These are phyloP conservation scores for Hibiscus mutabilis DNA, from an alignment of 345 rosid species.

Conservation along the genomic window DNA sequence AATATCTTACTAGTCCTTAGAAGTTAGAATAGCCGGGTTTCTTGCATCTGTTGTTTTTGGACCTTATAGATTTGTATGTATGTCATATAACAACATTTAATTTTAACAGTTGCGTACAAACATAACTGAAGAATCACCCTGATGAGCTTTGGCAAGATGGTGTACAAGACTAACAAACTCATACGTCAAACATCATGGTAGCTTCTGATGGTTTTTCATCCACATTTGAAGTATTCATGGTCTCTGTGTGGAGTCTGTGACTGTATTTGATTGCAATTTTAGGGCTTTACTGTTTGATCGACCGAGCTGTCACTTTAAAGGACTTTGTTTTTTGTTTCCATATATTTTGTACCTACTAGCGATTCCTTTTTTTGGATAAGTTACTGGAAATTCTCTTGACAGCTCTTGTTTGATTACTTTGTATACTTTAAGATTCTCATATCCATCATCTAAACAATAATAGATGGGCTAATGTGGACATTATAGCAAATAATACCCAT, in stretches of 20 bases:
- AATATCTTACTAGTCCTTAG: not conserved
- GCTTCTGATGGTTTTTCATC: not conserved
- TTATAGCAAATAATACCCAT: no score
- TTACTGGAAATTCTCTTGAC: not conserved
- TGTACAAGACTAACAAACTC: conserved; percentile 61
- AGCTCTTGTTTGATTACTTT: not conserved
- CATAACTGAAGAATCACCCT: conserved; percentile 82
- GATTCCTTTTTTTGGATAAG: not conserved
- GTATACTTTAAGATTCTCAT: not conserved
- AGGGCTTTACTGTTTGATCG: not conserved
- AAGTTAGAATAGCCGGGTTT: not conserved
- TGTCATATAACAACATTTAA: not conserved
- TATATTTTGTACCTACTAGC: not conserved
- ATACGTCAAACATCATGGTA: conserved; percentile 78
- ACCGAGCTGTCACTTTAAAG: not conserved
- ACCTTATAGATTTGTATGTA: not conserved
- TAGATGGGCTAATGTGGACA: no score
- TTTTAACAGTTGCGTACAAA: conserved; percentile 80
- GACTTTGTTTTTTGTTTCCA: not conserved
- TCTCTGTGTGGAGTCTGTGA: not conserved
- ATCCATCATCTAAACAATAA: no score
- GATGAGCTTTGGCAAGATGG: conserved; percentile 99
- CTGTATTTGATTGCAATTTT: not conserved
- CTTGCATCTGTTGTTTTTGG: not conserved
- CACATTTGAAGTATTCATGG: not conserved